phyloP scores from a whole-genome alignment of 2,329 filamentous ascomycete genomes.

The Eutypella sp. region DNA sequence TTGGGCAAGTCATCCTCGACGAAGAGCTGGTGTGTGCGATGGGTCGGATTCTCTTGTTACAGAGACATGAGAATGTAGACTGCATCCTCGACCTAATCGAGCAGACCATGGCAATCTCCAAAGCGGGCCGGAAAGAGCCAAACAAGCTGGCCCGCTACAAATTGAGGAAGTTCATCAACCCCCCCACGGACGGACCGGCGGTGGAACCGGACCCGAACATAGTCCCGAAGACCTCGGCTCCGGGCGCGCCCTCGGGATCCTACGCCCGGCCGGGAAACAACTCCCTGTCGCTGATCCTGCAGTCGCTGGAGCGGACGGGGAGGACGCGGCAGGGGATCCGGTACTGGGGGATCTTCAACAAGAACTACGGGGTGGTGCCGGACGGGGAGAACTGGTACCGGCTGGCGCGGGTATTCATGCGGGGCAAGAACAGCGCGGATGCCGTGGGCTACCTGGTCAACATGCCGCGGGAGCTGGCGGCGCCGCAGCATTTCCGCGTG shows the following conservation, averaged over 20 bases:
- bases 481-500: conserved; percentile 58
- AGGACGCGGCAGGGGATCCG: conserved; percentile 57
- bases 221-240: too few species aligned
- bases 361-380: conserved; percentile 57
- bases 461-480: conserved; percentile 43
- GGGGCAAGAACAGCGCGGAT: conserved; percentile 60
- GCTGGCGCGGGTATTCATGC: conserved; percentile 63
- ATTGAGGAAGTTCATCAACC: too few species aligned
- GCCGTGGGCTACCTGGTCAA: conserved; percentile 54
- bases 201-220: too few species aligned
- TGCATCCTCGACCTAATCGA: conserved; percentile 72
- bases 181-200: too few species aligned
- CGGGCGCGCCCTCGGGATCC: conserved; percentile 8
- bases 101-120: conserved; percentile 74
- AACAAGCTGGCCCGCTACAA: too few species aligned
- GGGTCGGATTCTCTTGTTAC: conserved; percentile 69
- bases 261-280: conserved; percentile 47
- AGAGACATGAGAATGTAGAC: conserved; percentile 59
- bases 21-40: conserved; percentile 76
- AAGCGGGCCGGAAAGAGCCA: conserved; percentile 30
- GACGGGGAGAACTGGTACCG: conserved; percentile 66
- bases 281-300: conserved; percentile 64
- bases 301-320: conserved; percentile 56
- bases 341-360: conserved; percentile 75
- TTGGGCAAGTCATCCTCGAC: conserved; percentile 66